These are phyloP conservation scores for Fraxinus pennsylvanica DNA, from an alignment of 257 asterid species.

Conservation along the genomic window DNA sequence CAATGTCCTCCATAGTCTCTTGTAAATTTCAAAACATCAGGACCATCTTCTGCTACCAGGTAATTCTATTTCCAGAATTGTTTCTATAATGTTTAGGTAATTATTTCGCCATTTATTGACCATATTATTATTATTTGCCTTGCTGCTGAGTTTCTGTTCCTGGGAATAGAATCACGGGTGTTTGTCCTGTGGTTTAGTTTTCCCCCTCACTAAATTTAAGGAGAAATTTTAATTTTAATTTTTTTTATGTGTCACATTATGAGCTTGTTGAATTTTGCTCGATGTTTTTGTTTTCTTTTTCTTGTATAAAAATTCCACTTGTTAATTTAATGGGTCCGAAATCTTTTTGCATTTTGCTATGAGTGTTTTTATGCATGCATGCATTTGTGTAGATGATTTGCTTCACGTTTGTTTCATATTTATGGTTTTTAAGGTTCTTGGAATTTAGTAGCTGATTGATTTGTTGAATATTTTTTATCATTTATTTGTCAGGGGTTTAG, in stretches of 20 bases:
- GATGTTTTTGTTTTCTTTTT: neutral
- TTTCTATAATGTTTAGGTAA: neutral
- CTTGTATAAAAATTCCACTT: neutral
- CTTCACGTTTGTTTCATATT: neutral
- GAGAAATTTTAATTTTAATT: no score
- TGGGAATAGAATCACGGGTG: neutral
- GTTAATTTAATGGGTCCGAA: slow-evolving; percentile 1
- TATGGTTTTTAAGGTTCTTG: slow-evolving; percentile 1
- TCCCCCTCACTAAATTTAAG: neutral
- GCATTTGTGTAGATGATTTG: slow-evolving; percentile 16
- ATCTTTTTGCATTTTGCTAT: slow-evolving; percentile 10
- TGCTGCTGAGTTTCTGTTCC: neutral
- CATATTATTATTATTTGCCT: neutral
- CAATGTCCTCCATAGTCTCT: neutral
- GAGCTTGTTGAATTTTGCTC: neutral
- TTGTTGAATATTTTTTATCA: neutral
- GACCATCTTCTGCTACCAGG: neutral
- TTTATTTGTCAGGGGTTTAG: slow-evolving; percentile 21
- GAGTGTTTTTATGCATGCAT: neutral
- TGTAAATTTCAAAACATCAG: neutral
- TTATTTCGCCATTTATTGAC: neutral
- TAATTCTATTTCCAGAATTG: neutral
- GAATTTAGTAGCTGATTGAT: slow-evolving; percentile 3
- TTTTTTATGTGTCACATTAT: neutral
- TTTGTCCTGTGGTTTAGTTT: neutral